Conservation (phyloP, 441 rosid species). For the Jatropha podagrica region DNA sequence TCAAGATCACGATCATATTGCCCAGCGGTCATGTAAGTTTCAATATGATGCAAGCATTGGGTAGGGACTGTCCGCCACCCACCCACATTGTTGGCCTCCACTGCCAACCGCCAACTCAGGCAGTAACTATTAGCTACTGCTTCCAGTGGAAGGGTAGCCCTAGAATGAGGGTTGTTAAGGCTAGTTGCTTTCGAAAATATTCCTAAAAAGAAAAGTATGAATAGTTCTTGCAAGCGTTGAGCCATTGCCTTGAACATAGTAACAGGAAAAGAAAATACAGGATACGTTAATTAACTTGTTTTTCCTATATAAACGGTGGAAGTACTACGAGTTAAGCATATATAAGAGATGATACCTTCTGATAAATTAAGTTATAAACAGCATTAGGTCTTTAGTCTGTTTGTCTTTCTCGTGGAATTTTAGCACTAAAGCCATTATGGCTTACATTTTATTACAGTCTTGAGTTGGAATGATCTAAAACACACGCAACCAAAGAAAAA, state of each 20-base stretch:
- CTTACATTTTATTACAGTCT: too few relatives aligned
- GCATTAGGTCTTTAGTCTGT: not conserved
- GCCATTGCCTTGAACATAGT: conserved; percentile 40
- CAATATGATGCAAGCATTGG: conserved; percentile 53
- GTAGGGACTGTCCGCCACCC: conserved; percentile 79
- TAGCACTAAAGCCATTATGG: not conserved
- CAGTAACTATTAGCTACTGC: conserved; percentile 39
- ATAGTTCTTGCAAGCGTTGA: conserved; percentile 27
- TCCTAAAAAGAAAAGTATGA: conserved; percentile 37
- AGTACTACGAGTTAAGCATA: not conserved
- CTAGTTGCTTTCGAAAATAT: conserved; percentile 33
- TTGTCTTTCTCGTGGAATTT: conserved; percentile 16
- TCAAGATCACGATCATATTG: conserved; percentile 71
- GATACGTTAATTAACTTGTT: not conserved
- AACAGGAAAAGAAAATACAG: not conserved
- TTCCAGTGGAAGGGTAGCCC: conserved; percentile 21
- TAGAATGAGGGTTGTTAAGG: conserved; percentile 13
- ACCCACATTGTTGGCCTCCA: conserved; percentile 78
- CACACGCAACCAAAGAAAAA: not conserved
- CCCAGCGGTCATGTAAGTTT: conserved; percentile 70
- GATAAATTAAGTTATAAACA: too few relatives aligned
- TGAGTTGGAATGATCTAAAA: not conserved
- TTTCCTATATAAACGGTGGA: not conserved
- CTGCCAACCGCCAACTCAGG: conserved; percentile 87
- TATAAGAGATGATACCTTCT: too few relatives aligned